Evolutionary conservation across 2,329 filamentous ascomycete genomes (phyloP).

Genomic region (Fusarium anthophilum): DNA sequence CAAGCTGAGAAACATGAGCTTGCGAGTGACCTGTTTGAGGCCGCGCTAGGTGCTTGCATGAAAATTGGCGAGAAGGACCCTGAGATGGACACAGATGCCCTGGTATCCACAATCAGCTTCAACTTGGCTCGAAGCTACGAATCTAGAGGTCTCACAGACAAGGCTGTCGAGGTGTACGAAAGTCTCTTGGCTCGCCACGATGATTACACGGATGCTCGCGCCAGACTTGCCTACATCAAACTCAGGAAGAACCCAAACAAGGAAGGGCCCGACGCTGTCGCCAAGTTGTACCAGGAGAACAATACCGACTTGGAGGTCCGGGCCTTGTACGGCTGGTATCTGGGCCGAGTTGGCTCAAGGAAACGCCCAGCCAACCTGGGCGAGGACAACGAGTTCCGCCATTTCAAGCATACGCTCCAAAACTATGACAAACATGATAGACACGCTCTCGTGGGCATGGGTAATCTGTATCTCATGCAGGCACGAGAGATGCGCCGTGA

Average conservation of each 20-base stretch:
- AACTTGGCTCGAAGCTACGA: slow-evolving; percentile 96
- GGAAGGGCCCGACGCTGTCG: slow-evolving; percentile 85
- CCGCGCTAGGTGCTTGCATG: slow-evolving; percentile 88
- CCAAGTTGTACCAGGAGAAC: slow-evolving; percentile 85
- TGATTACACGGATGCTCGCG: slow-evolving; percentile 92
- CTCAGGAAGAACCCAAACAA: slow-evolving; percentile 82
- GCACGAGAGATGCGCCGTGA: slow-evolving; percentile 95
- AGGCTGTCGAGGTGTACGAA: slow-evolving; percentile 90
- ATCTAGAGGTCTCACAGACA: slow-evolving; percentile 79
- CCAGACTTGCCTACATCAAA: slow-evolving; percentile 89
- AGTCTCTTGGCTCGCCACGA: slow-evolving; percentile 83
- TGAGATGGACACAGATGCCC: slow-evolving; percentile 83
- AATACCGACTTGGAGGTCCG: slow-evolving; percentile 90
- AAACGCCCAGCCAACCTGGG: slow-evolving; percentile 82
- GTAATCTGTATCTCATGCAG: slow-evolving; percentile 86
- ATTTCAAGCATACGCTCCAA: slow-evolving; percentile 96
- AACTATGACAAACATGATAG: slow-evolving; percentile 96
- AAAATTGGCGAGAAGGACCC: slow-evolving; percentile 80
- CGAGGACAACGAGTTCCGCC: slow-evolving; percentile 90
- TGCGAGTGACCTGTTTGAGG: slow-evolving; percentile 89
- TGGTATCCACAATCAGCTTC: slow-evolving; percentile 96
- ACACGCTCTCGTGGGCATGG: slow-evolving; percentile 97
- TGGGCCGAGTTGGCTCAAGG: slow-evolving; percentile 81
- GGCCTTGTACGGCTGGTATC: slow-evolving; percentile 93
- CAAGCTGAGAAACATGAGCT: slow-evolving; percentile 83